phyloP scores from a whole-genome alignment of 768 basidiomycete genomes.

The Inosperma sp. region DNA sequence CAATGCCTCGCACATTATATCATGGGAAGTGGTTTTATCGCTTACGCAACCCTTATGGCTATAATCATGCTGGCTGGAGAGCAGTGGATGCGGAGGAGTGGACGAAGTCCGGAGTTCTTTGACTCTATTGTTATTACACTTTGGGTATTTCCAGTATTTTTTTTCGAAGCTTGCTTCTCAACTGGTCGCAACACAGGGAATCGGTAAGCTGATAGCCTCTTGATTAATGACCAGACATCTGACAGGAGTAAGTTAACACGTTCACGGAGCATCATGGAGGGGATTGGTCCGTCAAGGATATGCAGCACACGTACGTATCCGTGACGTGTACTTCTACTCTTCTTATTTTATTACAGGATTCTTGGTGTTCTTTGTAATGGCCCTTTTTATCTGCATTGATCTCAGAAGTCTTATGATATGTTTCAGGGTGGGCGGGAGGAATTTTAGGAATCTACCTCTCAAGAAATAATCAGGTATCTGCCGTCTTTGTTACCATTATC shows the following conservation, averaged over 20 bases:
- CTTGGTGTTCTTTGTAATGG: slow-evolving; percentile 67
- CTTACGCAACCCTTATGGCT: slow-evolving; percentile 77
- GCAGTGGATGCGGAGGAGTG: slow-evolving; percentile 65
- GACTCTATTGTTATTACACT: slow-evolving; percentile 63
- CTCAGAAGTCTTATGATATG: slow-evolving; percentile 4
- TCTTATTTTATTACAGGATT: slow-evolving; percentile 38
- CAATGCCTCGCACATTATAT: slow-evolving; percentile 90
- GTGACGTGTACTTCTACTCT: neutral
- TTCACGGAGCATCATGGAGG: slow-evolving; percentile 87
- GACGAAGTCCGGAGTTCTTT: slow-evolving; percentile 80
- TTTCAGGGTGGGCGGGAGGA: slow-evolving; percentile 87
- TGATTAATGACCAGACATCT: slow-evolving; percentile 1
- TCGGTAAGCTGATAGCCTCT: slow-evolving; percentile 37
- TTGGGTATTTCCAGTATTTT: slow-evolving; percentile 37
- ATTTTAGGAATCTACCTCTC: slow-evolving; percentile 81
- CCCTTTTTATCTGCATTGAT: neutral
- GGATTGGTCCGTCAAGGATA: slow-evolving; percentile 84
- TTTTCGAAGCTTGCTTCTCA: neutral
- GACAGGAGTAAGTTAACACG: slow-evolving; percentile 64
- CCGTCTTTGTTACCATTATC: neutral
- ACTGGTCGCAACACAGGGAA: slow-evolving; percentile 37
- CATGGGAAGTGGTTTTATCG: slow-evolving; percentile 89
- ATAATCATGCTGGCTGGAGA: slow-evolving; percentile 76
- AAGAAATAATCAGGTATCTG: slow-evolving; percentile 62
- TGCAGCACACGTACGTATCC: slow-evolving; percentile 81